These are phyloP conservation scores for Cucurbita maxima DNA, from an alignment of 306 rosid species.

Conservation along the genomic window DNA sequence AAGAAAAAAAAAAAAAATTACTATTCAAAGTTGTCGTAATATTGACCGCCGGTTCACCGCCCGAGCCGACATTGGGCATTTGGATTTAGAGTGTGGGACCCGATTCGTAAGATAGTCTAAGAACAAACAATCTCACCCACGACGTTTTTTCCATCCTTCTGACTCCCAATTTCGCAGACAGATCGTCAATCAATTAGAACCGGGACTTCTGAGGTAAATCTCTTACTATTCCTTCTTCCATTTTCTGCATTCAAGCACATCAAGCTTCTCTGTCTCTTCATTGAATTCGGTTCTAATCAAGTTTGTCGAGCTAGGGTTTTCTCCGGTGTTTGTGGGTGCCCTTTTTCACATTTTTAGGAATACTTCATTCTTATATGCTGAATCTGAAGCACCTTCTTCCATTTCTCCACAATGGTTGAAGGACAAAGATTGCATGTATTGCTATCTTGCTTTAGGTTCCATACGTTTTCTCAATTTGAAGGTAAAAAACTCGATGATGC, in stretches of 20 bases:
- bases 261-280: not conserved
- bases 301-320: not conserved
- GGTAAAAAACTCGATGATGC: not conserved
- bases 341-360: no score
- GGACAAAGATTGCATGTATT: no score
- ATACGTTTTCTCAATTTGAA: not conserved
- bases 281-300: not conserved
- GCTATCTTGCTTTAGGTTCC: not conserved
- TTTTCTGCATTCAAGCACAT: not conserved
- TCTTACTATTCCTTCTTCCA: not conserved
- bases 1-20: no score
- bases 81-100: not conserved
- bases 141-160: not conserved
- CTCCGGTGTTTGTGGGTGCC: no score
- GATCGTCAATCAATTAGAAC: not conserved
- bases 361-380: not conserved
- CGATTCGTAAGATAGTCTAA: not conserved
- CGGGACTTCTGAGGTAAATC: not conserved
- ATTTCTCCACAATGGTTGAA: not conserved
- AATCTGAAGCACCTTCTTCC: not conserved
- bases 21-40: not conserved
- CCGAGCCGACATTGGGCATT: not conserved
- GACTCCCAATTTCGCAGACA: not conserved
- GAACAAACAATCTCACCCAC: not conserved
- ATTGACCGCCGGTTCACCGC: not conserved